A percentile compares a stretch with the other conserved stretches of the same genome.
Conservation (phyloP, 176 grass and related monocot species). For the Olyra latifolia region DNA sequence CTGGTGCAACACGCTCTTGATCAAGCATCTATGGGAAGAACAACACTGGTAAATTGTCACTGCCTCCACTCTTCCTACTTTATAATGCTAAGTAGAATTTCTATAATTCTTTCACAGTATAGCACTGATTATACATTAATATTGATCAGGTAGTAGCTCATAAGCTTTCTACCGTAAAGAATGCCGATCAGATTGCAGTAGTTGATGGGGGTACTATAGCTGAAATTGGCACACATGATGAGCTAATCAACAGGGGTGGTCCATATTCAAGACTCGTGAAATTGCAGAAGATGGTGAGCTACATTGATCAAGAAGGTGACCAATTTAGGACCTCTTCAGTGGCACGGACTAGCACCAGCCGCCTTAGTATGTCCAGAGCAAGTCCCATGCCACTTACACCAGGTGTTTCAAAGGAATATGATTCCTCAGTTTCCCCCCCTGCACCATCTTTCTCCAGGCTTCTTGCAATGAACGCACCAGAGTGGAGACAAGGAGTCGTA, state of each 20-base stretch:
- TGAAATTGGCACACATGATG: constrained; percentile 93
- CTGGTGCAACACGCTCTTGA: constrained; percentile 89
- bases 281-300: constrained; percentile 90
- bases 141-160: constrained; percentile 87
- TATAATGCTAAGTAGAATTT: not conserved
- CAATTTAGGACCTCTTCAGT: constrained; percentile 63
- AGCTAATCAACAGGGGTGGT: constrained; percentile 70
- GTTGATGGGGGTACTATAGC: constrained; percentile 77
- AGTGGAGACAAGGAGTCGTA: constrained; percentile 87
- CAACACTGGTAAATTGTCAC: constrained; percentile 64
- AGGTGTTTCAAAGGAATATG: constrained; percentile 38
- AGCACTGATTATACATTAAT: constrained; percentile 25
- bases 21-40: constrained; percentile 99
- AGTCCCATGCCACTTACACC: constrained; percentile 81
- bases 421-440: constrained; percentile 38
- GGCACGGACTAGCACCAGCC: constrained; percentile 76
- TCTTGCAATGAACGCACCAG: constrained; percentile 87
- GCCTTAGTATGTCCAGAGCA: constrained; percentile 75
- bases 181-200: constrained; percentile 91
- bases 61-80: constrained; percentile 4
- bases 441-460: constrained; percentile 92
- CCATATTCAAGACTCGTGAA: constrained; percentile 90
- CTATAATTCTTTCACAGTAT: not conserved
- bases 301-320: constrained; percentile 87
- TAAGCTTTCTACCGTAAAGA: constrained; percentile 96